phyloP scores from a whole-genome alignment of 176 grass and related monocot species.

The Carex scoparia region DNA sequence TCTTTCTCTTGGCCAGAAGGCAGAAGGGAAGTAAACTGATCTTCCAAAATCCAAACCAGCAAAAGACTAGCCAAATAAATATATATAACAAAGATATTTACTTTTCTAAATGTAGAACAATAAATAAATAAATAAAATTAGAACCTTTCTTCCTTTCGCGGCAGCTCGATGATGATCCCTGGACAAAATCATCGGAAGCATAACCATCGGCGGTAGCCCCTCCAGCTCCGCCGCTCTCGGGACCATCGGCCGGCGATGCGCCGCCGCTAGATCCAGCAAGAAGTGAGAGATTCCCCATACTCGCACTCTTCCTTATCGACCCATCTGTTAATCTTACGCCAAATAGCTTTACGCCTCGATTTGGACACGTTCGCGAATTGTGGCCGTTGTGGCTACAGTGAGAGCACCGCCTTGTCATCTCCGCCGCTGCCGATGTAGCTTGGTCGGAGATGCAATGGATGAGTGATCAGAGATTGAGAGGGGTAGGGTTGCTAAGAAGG shows the following conservation, averaged over 20 bases:
- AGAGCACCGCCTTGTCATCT: constrained; percentile 95
- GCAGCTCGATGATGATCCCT: constrained; percentile 88
- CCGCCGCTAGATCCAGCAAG: constrained; percentile 79
- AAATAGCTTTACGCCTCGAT: constrained; percentile 92
- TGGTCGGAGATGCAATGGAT: neutral
- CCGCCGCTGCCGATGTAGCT: neutral
- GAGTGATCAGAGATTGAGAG: neutral
- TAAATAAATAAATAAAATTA: constrained; percentile 5
- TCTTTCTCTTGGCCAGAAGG: neutral
- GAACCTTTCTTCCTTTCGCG: constrained; percentile 93
- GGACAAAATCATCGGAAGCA: constrained; percentile 90
- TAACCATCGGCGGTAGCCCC: constrained; percentile 47
- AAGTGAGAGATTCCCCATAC: constrained; percentile 92
- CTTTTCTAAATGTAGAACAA: neutral
- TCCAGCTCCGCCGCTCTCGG: constrained; percentile 28
- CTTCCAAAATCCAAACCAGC: neutral
- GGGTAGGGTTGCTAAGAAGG: neutral
- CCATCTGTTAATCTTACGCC: constrained; percentile 92
- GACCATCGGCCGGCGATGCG: constrained; percentile 63
- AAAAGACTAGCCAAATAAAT: neutral
- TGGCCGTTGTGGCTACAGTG: constrained; percentile 98
- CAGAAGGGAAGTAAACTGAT: neutral
- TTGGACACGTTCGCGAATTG: constrained; percentile 93
- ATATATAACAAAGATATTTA: neutral
- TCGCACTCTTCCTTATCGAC: constrained; percentile 91